A percentile compares a stretch with the other conserved stretches of the same genome.
Conservation (phyloP, 2,329 filamentous ascomycete genomes). For the Xylaria sp. region DNA sequence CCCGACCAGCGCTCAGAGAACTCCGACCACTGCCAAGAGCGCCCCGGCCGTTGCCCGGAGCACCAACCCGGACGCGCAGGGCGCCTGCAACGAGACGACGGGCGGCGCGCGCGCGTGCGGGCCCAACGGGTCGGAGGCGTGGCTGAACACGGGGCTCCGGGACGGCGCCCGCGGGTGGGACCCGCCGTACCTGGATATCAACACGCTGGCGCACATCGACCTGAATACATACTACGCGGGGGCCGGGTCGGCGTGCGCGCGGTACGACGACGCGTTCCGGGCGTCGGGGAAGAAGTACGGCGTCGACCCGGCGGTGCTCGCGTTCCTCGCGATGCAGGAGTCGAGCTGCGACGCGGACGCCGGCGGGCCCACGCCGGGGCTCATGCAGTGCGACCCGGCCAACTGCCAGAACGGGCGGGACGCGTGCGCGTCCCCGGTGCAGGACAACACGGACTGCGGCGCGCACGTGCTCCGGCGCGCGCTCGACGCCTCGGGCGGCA, state of each 20-base stretch:
- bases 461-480: conserved; percentile 35
- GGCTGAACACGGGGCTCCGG: conserved; percentile 36
- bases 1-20: too few relatives aligned
- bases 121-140: conserved; percentile 34
- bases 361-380: conserved; percentile 39
- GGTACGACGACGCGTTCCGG: conserved; percentile 41
- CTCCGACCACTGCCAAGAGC: too few relatives aligned
- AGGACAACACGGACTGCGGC: conserved; percentile 41
- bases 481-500: conserved; percentile 31
- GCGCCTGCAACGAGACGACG: conserved; percentile 24
- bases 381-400: conserved; percentile 41
- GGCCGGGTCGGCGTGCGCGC: conserved; percentile 30
- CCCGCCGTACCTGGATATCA: conserved; percentile 39
- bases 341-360: conserved; percentile 40
- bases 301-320: conserved; percentile 40
- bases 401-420: conserved; percentile 39
- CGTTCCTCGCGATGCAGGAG: conserved; percentile 42
- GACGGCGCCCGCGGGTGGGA: conserved; percentile 35
- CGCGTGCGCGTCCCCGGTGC: conserved; percentile 36
- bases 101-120: conserved; percentile 28
- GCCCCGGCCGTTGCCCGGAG: too few relatives aligned
- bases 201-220: conserved; percentile 32
- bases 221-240: conserved; percentile 33
- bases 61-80: conserved; percentile 8
- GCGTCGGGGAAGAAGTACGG: conserved; percentile 35